Conservation (phyloP, 2,329 filamentous ascomycete genomes). For the Coleophoma crateriformis region DNA sequence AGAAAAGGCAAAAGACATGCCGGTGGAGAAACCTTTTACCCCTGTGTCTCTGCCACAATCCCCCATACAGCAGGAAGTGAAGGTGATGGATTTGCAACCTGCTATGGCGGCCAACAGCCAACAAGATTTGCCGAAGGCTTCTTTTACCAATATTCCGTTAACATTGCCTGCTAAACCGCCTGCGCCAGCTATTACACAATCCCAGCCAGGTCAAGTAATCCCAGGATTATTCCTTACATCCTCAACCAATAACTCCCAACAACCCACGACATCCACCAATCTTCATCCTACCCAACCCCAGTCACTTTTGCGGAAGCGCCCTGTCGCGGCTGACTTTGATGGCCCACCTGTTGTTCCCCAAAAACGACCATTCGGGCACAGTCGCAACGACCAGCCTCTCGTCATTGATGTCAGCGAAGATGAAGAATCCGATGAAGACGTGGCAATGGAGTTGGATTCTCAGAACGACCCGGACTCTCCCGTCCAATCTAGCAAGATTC, state of each 20-base stretch:
- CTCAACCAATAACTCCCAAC: slow-evolving; percentile 2
- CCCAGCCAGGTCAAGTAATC: slow-evolving; percentile 4
- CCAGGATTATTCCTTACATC: slow-evolving; percentile 24
- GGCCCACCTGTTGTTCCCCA: slow-evolving; percentile 36
- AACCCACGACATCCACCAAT: slow-evolving; percentile 2
- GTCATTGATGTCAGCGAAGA: slow-evolving; percentile 85
- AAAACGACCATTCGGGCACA: slow-evolving; percentile 57
- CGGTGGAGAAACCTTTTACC: not conserved
- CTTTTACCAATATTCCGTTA: too few species aligned
- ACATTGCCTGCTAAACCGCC: slow-evolving; percentile 2
- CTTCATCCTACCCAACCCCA: slow-evolving; percentile 2
- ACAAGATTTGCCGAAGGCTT: too few species aligned
- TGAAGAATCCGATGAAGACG: slow-evolving; percentile 54
- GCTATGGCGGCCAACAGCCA: too few species aligned
- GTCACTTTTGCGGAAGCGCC: slow-evolving; percentile 42
- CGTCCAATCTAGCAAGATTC: slow-evolving; percentile 8
- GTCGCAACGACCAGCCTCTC: slow-evolving; percentile 54
- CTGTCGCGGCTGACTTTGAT: slow-evolving; percentile 66
- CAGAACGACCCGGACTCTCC: slow-evolving; percentile 42
- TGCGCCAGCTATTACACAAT: not conserved
- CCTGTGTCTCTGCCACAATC: not conserved
- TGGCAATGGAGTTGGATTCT: slow-evolving; percentile 59
- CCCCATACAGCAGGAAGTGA: not conserved
- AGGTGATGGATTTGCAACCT: not conserved
- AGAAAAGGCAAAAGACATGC: not conserved